Evolutionary conservation across 2,329 filamentous ascomycete species (phyloP).

Genomic region (Claviceps citrina): DNA sequence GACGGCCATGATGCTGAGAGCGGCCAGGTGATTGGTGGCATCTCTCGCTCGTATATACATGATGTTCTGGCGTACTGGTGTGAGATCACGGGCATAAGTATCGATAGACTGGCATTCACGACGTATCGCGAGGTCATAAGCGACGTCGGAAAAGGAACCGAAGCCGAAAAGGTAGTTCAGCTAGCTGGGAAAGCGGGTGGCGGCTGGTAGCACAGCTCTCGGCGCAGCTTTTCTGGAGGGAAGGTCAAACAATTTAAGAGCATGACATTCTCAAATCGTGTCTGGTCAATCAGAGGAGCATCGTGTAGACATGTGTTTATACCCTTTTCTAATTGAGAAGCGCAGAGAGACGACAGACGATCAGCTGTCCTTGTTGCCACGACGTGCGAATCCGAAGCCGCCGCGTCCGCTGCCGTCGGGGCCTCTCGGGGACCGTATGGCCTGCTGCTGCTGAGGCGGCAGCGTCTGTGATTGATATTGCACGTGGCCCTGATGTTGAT

Average conservation of each 20-base stretch:
- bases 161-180: constrained; percentile 71
- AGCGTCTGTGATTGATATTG: background rate
- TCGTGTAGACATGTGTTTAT: constrained; percentile 11
- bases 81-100: constrained; percentile 49
- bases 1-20: constrained; percentile 7
- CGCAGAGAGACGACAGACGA: constrained; percentile 2
- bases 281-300: background rate
- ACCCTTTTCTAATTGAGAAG: background rate
- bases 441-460: constrained; percentile 33
- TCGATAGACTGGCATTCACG: constrained; percentile 64
- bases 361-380: constrained; percentile 34
- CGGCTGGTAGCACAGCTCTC: constrained; percentile 54
- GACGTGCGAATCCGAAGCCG: constrained; percentile 59
- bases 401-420: constrained; percentile 64
- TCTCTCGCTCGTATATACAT: constrained; percentile 51
- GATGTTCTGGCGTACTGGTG: constrained; percentile 65
- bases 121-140: constrained; percentile 87
- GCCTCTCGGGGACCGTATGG: constrained; percentile 59
- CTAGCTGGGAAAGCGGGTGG: constrained; percentile 83
- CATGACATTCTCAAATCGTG: background rate
- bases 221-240: background rate
- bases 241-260: background rate
- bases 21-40: constrained; percentile 41
- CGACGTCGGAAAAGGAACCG: constrained; percentile 70
- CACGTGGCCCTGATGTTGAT: constrained; percentile 12